Conservation (phyloP, 192 early-diverging fungal species). For the Rhizophagus sp. region DNA sequence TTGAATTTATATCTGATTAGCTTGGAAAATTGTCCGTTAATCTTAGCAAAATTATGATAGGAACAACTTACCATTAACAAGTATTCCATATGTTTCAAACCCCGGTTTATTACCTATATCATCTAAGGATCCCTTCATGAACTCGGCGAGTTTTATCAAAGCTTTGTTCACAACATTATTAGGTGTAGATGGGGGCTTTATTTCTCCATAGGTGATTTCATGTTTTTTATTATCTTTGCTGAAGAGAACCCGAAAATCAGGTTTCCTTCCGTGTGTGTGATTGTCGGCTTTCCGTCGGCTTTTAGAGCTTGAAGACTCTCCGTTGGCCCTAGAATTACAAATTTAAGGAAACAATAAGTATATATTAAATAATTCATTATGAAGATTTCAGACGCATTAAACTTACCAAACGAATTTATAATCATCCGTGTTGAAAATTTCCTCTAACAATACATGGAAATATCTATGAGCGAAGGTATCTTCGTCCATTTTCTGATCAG, state of each 20-base stretch:
- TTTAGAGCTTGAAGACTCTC: conserved; percentile 24
- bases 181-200: conserved; percentile 14
- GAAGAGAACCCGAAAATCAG: conserved; percentile 20
- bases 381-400: conserved; percentile 5
- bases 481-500: conserved; percentile 17
- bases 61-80: too few species aligned
- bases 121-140: conserved; percentile 22
- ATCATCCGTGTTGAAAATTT: conserved; percentile 17
- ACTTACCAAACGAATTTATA: conserved; percentile 28
- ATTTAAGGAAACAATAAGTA: conserved; percentile 20
- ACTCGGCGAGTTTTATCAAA: conserved; percentile 21
- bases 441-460: background rate
- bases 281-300: conserved; percentile 13
- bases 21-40: too few species aligned
- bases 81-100: too few species aligned
- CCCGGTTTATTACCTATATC: too few species aligned
- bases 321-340: conserved; percentile 4
- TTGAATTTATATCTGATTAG: too few species aligned
- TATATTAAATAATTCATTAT: conserved; percentile 14
- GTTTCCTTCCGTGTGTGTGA: conserved; percentile 14
- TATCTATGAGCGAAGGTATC: conserved; percentile 24
- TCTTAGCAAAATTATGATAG: too few species aligned
- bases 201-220: conserved; percentile 26
- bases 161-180: conserved; percentile 21
- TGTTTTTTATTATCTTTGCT: conserved; percentile 18